Base-by-base conservation (phyloP, 2,329 filamentous ascomycete species). In the Cytospora piceae region DNA sequence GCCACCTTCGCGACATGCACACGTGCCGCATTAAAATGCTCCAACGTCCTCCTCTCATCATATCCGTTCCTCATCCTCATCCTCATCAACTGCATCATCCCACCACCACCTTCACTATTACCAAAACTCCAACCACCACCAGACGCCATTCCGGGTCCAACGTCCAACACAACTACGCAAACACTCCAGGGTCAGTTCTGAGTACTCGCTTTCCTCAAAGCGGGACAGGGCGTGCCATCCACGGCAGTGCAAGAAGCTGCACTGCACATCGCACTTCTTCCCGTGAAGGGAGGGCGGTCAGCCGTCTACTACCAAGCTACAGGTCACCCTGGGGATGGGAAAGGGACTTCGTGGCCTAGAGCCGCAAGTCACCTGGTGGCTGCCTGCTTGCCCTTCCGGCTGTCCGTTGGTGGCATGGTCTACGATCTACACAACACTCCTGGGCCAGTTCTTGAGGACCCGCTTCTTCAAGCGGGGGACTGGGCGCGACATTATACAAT, bases 231-330 rank as follows among this genome's bases (percentile, higher is more conserved):
- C 60, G 60, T 52, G 56, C 49, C 31, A 31, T 42, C 56, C 56
- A 49, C 60, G 60, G 34, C 49, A 63, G 60, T 49, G 46, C 11
- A 49, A 49, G 46, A 24, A 63, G 46, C 60, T 63, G 60, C 60
- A 56, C 51, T 31, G 60, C 37, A 63, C 60, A 20, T 57, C 59
- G 60, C 60, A 37, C 52, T 31, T 39, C 60, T 63, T 54, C 60
- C 53, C 52, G 29, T 1, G n/a, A n/a, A 29, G 9, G 22, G 52
- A n/a, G 42, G 55, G 52, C 51, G 14, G 34, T 20, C 60, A 20
- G 60, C 32, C 60, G 37, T 42, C 53, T 53, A 42, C 53, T 32
- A 55, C 53, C 60, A 63, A 56, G 60, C 60, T 56, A 63, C 60
- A 57, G 60, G 24, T 29, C 12, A 34, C 24, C 52, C 37, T 51